phyloP scores from a whole-genome alignment of 208 protist species.

The Acanthamoeba sp. region DNA sequence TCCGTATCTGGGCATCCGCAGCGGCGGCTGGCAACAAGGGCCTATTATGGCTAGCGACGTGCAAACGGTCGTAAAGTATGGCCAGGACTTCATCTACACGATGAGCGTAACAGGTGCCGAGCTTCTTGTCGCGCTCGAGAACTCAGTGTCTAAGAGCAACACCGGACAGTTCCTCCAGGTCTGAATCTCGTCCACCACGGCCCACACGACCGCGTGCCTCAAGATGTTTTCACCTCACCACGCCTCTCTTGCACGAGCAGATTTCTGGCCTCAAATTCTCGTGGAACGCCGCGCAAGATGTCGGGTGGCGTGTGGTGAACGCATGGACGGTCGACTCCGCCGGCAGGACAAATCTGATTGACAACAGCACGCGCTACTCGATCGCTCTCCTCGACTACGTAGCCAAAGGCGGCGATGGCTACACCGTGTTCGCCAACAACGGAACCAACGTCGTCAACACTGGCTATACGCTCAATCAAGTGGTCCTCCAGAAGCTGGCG shows the following conservation, averaged over 20 bases:
- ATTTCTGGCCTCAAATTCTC: background rate
- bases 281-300: background rate
- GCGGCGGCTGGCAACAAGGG: background rate
- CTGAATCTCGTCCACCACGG: too few species aligned
- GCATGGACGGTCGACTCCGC: background rate
- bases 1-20: background rate
- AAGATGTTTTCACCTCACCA: background rate
- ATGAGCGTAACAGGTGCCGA: background rate
- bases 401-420: conserved; percentile 50
- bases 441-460: background rate
- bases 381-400: background rate
- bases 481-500: background rate
- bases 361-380: conserved; percentile 12
- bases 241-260: background rate
- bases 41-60: conserved; percentile 29
- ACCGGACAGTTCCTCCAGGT: conserved; percentile 16
- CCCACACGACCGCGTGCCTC: too few species aligned
- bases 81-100: conserved; percentile 37
- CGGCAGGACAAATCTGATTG: background rate
- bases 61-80: conserved; percentile 31
- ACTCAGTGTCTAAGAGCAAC: conserved; percentile 13
- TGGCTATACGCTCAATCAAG: background rate
- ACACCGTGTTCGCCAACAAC: background rate
- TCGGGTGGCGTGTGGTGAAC: conserved; percentile 25
- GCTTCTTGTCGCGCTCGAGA: conserved; percentile 29